Evolutionary conservation across 192 early-diverging fungal genomes (phyloP), one percentile per base, ranked within the genome.

Genomic region (Lobosporangium transversale): DNA sequence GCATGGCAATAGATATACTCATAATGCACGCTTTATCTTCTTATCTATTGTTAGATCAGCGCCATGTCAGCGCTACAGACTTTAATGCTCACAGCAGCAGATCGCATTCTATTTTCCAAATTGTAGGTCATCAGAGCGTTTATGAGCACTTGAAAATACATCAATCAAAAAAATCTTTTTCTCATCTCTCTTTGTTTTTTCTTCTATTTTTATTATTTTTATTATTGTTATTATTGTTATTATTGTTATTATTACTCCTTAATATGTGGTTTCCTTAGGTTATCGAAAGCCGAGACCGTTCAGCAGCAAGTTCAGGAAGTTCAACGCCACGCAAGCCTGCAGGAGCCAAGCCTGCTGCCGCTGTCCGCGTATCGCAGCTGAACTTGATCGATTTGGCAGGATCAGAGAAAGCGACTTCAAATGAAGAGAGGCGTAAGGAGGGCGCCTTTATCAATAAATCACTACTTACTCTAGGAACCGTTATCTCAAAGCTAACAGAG

Each of bases 381-480:
- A 98, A 98, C 65, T 86, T 99, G 57, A 95, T 99, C 47, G 98
- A 99, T 81, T 75, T 99, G 66, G 97, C 97, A 7, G 98, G 98
- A 24, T 94, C 94, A 11, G 98, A 99, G 81, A 94, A 96, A 56
- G 97, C 93, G 1, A 85, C 90, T 0, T 90, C 92, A 11, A 91
- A 96, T 50, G 86, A 84, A 8, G 92, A 93, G 49, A 85, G 97
- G n/a, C 86, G 95, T 24, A 96, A 95, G 71, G 97, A 99, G 59
- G 97, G 95, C n/a, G 91, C 94, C 9, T 95, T 88, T 61, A 99
- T 99, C 66, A 99, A 99, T 84, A 94, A 93, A 60, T 84, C 80
- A 35, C 70, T 99, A 26, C 78, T 97, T 53, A 90, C 97, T 10
- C 85, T 98, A 4, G 96, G 94, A 45, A 96, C 92, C 0, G 97